Base-by-base conservation (phyloP, 345 rosid genomes). In the Eucalyptus marginata region DNA sequence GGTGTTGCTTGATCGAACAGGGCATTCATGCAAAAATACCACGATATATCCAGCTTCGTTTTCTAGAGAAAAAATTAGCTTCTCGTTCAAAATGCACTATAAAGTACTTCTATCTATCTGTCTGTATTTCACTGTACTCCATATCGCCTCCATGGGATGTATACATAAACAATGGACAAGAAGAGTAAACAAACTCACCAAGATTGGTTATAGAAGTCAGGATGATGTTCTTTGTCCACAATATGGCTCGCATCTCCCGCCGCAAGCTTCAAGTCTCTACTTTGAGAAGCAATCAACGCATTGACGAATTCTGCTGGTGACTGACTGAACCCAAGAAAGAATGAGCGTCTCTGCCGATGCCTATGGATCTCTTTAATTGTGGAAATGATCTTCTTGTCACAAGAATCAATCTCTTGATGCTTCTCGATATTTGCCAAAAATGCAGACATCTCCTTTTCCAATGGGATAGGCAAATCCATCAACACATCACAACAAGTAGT, bases 311-410 rank as follows among this genome's bases (percentile, higher is more conserved):
- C 91, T 2, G 89, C 91, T 40, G 91, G 91, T 25, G 89, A 90
- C 87, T 90, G 89, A 90, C 91, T 87, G 86, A 90, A 90, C 43
- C 88, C 91, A 52, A 85, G 91, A 62, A 90, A 90, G 88, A 90
- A 90, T 13, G 91, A 87, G 25, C 89, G 88, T 86, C 91, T 90
- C 44, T 76, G 58, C 31, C 51, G 40, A 66, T 90, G 91, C 86
- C 79, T 86, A 31, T 50, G 89, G 86, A 90, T 90, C 71, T 90
- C 88, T 87, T 85, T 86, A 25, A 90, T 88, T 44, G 89, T 86
- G 54, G 89, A 86, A 88, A 44, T 81, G 17, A 90, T 86, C 80
- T 81, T 40, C 49, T 88, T 88, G 5, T 90, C 89, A 88, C 43
- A 90, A 29, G 86, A 56, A 90, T 88, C 91, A 87, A 90, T 85